These are phyloP conservation scores for Rosa multiflora DNA, from an alignment of 306 rosid species.

Conservation along the genomic window DNA sequence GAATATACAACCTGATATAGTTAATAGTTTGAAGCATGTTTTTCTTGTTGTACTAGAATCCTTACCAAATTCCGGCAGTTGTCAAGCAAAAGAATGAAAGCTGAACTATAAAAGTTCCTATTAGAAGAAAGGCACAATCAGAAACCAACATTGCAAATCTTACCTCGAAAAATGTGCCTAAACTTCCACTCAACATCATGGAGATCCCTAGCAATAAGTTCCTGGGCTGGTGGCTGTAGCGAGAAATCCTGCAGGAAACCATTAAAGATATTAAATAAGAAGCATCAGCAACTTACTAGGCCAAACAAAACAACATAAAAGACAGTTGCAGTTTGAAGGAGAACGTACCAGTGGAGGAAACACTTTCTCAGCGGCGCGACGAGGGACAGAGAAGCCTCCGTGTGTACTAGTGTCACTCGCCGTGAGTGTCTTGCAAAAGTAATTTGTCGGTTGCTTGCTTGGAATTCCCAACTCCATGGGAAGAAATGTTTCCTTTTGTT, in stretches of 20 bases:
- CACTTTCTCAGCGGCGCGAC: constrained; percentile 94
- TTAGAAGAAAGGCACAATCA: not conserved
- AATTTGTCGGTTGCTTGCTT: constrained; percentile 83
- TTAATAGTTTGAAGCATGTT: not conserved
- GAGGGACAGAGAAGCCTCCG: constrained; percentile 94
- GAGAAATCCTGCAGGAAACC: constrained; percentile 65
- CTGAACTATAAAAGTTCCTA: not conserved
- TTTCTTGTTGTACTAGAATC: not conserved
- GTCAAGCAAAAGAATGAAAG: not conserved
- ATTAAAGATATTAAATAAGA: constrained; percentile 9
- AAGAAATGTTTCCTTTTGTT: constrained; percentile 90
- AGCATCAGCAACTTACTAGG: constrained; percentile 22
- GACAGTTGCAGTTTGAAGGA: not conserved
- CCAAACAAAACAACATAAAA: constrained; percentile 11
- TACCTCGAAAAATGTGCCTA: constrained; percentile 83
- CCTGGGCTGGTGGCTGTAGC: constrained; percentile 85
- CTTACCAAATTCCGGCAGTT: not conserved
- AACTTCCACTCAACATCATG: constrained; percentile 92
- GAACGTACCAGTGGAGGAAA: constrained; percentile 71
- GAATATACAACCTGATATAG: not conserved
- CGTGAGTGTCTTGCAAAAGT: constrained; percentile 87
- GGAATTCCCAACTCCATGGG: constrained; percentile 86
- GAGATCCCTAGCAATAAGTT: constrained; percentile 83
- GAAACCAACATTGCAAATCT: constrained; percentile 1
- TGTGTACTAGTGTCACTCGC: constrained; percentile 92